Evolutionary conservation across 805 yeast genomes (phyloP).

Genomic region (Kazachstania kunashirensis): DNA sequence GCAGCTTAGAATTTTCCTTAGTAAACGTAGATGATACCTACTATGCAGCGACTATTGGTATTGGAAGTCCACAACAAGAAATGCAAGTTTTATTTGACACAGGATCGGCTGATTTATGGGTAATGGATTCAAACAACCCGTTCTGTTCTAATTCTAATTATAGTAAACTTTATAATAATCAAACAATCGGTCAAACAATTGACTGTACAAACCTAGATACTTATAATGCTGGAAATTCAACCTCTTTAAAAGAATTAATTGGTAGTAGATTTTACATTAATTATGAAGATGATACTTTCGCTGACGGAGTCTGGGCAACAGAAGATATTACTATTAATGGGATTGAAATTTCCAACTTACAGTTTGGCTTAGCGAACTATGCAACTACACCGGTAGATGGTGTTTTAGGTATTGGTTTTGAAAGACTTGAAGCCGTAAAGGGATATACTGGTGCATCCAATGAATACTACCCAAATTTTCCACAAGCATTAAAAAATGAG

Average conservation of each 20-base stretch:
- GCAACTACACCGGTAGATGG: slow-evolving; percentile 48
- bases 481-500: slow-evolving; percentile 42
- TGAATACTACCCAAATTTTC: slow-evolving; percentile 48
- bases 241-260: slow-evolving; percentile 8
- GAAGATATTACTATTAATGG: slow-evolving; percentile 48
- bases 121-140: slow-evolving; percentile 32
- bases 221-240: slow-evolving; percentile 12
- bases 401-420: slow-evolving; percentile 59
- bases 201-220: slow-evolving; percentile 12
- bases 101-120: slow-evolving; percentile 62
- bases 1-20: slow-evolving; percentile 7
- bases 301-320: slow-evolving; percentile 49
- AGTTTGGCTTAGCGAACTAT: slow-evolving; percentile 58
- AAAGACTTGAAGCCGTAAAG: slow-evolving; percentile 46
- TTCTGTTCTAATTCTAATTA: slow-evolving; percentile 15
- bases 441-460: slow-evolving; percentile 20
- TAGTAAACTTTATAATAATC: slow-evolving; percentile 14
- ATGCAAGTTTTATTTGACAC: slow-evolving; percentile 58
- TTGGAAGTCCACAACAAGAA: slow-evolving; percentile 43
- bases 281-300: slow-evolving; percentile 42
- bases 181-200: slow-evolving; percentile 10
- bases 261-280: slow-evolving; percentile 28
- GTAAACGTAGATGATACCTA: slow-evolving; percentile 13
- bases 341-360: slow-evolving; percentile 37
- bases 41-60: slow-evolving; percentile 23